A percentile compares a stretch with the other conserved stretches of the same genome.
Conservation (phyloP, 225 moss, liverwort and hornwort genomes). For the Pseudoscleropodium purum region DNA sequence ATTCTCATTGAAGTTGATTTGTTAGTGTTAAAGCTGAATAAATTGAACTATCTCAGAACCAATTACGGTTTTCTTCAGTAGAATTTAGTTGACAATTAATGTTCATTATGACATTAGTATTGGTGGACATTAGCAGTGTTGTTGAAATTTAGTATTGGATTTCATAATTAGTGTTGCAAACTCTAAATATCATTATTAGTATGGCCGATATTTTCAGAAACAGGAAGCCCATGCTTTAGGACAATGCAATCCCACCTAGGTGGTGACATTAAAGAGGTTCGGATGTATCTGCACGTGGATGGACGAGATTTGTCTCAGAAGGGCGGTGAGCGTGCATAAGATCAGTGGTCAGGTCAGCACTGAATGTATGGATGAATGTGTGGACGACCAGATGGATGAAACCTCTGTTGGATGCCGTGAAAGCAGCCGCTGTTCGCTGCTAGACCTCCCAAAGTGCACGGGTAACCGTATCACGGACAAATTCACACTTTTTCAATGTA, state of each 20-base stretch:
- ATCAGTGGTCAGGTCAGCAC: neutral
- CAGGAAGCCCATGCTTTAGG: neutral
- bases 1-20: too few species aligned
- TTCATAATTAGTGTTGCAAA: neutral
- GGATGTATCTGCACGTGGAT: neutral
- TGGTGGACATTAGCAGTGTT: neutral
- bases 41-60: neutral
- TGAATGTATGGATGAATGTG: neutral
- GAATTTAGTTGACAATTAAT: neutral
- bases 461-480: neutral
- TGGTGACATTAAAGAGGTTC: neutral
- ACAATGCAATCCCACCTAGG: neutral
- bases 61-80: fast-evolving
- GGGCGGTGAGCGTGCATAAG: neutral
- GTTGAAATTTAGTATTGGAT: neutral
- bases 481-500: neutral
- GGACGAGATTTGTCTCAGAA: neutral
- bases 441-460: neutral
- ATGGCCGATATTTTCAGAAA: neutral
- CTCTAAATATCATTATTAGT: neutral
- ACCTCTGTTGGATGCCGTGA: neutral
- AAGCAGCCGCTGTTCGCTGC: neutral
- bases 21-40: too few species aligned
- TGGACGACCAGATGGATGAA: neutral
- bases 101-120: neutral